Evolutionary conservation across 1,139 yeast genomes (phyloP).

Genomic region (Blastobotrys ciferrii): DNA sequence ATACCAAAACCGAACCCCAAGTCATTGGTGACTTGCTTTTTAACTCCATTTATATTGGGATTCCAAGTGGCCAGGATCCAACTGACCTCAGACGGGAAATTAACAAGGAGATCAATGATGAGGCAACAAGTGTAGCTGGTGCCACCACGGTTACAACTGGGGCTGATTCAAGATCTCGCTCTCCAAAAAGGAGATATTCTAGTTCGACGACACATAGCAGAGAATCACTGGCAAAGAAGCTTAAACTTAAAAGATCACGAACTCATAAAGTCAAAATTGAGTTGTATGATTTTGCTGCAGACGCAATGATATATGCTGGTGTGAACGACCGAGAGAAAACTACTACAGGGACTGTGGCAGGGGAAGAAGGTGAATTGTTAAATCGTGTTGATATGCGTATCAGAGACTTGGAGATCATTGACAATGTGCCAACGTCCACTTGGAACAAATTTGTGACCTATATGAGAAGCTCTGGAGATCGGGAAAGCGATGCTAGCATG

Average conservation of each 20-base stretch:
- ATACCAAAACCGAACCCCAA: slow-evolving; percentile 4
- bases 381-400: slow-evolving; percentile 47
- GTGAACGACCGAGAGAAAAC: slow-evolving; percentile 31
- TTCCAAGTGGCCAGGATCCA: slow-evolving; percentile 53
- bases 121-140: slow-evolving; percentile 20
- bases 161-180: neutral
- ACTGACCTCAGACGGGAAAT: slow-evolving; percentile 50
- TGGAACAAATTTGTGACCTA: slow-evolving; percentile 85
- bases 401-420: slow-evolving; percentile 61
- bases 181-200: neutral
- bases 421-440: slow-evolving; percentile 81
- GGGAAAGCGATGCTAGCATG: slow-evolving; percentile 72
- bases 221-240: slow-evolving; percentile 16
- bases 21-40: slow-evolving; percentile 64
- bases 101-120: slow-evolving; percentile 45
- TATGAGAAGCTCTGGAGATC: slow-evolving; percentile 63
- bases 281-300: slow-evolving; percentile 51
- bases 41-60: slow-evolving; percentile 68
- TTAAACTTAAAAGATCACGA: slow-evolving; percentile 64
- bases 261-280: slow-evolving; percentile 61
- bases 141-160: neutral
- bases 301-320: slow-evolving; percentile 47
- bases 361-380: slow-evolving; percentile 46
- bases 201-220: neutral
- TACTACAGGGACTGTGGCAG: slow-evolving; percentile 14